Conservation (phyloP, 768 basidiomycete genomes). For the Termitomyces sp. region DNA sequence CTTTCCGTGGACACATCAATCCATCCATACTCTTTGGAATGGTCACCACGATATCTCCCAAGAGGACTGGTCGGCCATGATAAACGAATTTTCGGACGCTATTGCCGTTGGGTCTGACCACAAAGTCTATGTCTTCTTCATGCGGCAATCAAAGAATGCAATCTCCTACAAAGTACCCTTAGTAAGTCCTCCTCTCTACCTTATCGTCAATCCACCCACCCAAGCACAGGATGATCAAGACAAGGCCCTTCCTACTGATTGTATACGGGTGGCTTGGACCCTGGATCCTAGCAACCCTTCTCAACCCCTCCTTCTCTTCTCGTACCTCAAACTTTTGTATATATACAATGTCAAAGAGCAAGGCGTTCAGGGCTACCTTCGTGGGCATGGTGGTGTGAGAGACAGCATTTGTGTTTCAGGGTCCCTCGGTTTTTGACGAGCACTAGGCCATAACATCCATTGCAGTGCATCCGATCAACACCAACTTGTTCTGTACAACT, state of each 20-base stretch:
- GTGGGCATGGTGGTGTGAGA: slow-evolving; percentile 72
- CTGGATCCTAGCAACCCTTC: slow-evolving; percentile 35
- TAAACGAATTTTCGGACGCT: slow-evolving; percentile 44
- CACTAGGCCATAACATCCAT: slow-evolving; percentile 61
- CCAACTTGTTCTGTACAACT: slow-evolving; percentile 63
- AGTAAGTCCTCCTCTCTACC: slow-evolving; percentile 16
- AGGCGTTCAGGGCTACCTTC: slow-evolving; percentile 40
- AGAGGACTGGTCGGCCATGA: slow-evolving; percentile 38
- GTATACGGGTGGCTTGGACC: slow-evolving; percentile 52
- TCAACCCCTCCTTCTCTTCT: slow-evolving; percentile 58
- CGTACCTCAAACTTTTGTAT: slow-evolving; percentile 49
- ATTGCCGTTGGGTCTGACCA: slow-evolving; percentile 41
- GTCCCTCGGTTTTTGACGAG: slow-evolving; percentile 8
- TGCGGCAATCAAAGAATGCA: slow-evolving; percentile 22
- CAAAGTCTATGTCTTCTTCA: slow-evolving; percentile 32
- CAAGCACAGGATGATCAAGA: slow-evolving; percentile 8
- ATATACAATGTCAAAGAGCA: slow-evolving; percentile 42
- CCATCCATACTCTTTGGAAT: slow-evolving; percentile 34
- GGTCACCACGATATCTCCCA: slow-evolving; percentile 26
- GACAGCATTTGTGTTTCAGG: background rate
- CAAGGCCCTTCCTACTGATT: slow-evolving; percentile 23
- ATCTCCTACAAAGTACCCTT: slow-evolving; percentile 31
- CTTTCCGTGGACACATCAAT: slow-evolving; percentile 41
- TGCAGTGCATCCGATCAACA: slow-evolving; percentile 52
- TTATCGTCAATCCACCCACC: background rate